phyloP scores from a whole-genome alignment of 331 rosid species.

The Rhamnella rubrinervis region DNA sequence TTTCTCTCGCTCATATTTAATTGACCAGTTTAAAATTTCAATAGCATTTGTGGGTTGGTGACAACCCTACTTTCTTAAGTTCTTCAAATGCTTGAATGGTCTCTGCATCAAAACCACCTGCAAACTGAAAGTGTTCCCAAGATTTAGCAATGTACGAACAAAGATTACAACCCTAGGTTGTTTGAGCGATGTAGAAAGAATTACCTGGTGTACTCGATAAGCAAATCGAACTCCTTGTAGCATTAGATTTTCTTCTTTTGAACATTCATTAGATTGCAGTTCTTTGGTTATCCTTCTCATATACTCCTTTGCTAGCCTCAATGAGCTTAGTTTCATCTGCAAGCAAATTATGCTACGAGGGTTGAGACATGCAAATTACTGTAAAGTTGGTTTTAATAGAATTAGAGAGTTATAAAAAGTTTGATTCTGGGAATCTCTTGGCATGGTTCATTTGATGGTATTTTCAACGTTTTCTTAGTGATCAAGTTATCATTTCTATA shows the following conservation, averaged over 20 bases:
- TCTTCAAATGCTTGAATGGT: conserved; percentile 56
- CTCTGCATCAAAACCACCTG: conserved; percentile 86
- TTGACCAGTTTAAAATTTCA: neutral
- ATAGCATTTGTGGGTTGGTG: neutral
- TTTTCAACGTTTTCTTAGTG: no score
- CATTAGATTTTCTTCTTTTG: conserved; percentile 49
- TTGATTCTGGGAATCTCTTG: no score
- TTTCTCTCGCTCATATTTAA: neutral
- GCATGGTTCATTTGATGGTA: no score
- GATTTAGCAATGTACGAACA: conserved; percentile 6
- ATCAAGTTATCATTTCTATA: no score
- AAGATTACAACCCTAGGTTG: no score
- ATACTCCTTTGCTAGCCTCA: conserved; percentile 64
- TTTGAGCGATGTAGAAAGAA: neutral
- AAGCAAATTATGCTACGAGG: neutral
- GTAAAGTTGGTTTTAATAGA: neutral
- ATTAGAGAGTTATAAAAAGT: no score
- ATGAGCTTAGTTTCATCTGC: conserved; percentile 80
- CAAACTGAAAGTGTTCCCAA: conserved; percentile 54
- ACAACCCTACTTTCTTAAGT: conserved; percentile 52
- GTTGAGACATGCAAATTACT: neutral
- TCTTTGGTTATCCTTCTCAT: conserved; percentile 65
- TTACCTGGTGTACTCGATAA: conserved; percentile 86
- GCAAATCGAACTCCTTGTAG: conserved; percentile 82
- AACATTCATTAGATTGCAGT: conserved; percentile 38